Evolutionary conservation across 208 protist species (phyloP), one percentile per base, ranked within the genome.

Genomic region (Trypanosoma congolense): DNA sequence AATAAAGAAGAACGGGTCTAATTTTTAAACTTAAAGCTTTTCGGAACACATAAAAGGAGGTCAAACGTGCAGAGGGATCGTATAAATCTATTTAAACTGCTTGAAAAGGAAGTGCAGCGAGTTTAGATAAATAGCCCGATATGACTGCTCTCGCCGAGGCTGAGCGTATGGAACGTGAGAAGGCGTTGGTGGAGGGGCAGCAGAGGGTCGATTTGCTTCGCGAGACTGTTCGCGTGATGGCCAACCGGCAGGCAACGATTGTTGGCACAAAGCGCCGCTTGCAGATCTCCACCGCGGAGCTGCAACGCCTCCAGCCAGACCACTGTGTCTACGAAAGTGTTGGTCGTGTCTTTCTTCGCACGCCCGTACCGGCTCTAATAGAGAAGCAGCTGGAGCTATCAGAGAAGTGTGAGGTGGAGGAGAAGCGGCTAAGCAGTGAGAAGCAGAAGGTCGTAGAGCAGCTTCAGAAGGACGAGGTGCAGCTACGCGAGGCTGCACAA

Each of bases 91-190:
- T n/a, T n/a, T n/a, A n/a, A n/a, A n/a, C n/a, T n/a, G n/a, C n/a
- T n/a, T n/a, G n/a, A n/a, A n/a, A n/a, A n/a, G n/a, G n/a, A n/a
- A n/a, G n/a, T n/a, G n/a, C n/a, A n/a, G n/a, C n/a, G n/a, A n/a
- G n/a, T n/a, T n/a, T n/a, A n/a, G n/a, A 54, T 35, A 54, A 6
- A 0, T 84, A 84, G 69, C 77, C 70, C 10, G 81, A 54, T 41
- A 80, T 75, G 41, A 35, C 72, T 31, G 65, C 78, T 0, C 77
- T 78, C 10, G 74, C 73, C 12, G 83, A 92, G 73, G 84, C 84
- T 35, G 84, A 95, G 67, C 75, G 90, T 45, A 87, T 91, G 82
- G 88, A 95, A 75, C 86, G 84, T 73, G 82, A 91, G 73, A 92
- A 92, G 70, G 55, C 75, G 8, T 69, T 90, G 22, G 48, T 82